Percentiles rank a stretch among this genome's conserved stretches.
Evolutionary conservation across 495 filamentous ascomycete species (phyloP).

Genomic region (Podospora anserina): DNA sequence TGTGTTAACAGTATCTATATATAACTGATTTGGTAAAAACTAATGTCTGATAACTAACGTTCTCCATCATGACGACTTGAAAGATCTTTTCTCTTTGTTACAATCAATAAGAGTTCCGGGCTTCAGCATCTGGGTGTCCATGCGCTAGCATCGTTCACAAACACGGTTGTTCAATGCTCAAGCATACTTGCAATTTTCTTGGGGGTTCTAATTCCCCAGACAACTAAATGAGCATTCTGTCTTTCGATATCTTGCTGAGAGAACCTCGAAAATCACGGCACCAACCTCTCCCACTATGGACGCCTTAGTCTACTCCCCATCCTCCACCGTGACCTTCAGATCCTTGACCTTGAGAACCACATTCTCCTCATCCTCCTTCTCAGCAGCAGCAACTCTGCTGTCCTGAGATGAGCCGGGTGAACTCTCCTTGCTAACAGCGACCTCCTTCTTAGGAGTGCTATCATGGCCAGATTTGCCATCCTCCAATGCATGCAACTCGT

Average conservation of each 20-base stretch:
- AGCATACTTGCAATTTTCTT: too few relatives aligned
- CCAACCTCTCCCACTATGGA: not conserved
- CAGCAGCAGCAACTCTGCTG: not conserved
- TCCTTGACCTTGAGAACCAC: not conserved
- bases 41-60: too few relatives aligned
- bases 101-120: too few relatives aligned
- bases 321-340: not conserved
- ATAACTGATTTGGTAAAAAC: too few relatives aligned
- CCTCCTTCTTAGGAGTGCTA: conserved; percentile 1
- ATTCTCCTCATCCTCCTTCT: conserved; percentile 7
- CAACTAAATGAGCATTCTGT: too few relatives aligned
- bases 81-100: too few relatives aligned
- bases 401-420: not conserved
- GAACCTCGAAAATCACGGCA: not conserved
- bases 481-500: not conserved
- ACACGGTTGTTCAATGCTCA: too few relatives aligned
- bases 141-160: too few relatives aligned
- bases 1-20: too few relatives aligned
- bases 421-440: not conserved
- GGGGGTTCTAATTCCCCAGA: too few relatives aligned
- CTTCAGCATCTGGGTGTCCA: too few relatives aligned
- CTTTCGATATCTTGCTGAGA: not conserved
- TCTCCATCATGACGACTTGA: too few relatives aligned
- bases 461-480: not conserved
- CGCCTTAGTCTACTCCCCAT: not conserved